Evolutionary conservation across 352 stramenopile species (phyloP), one percentile per base, ranked within the genome.

Genomic region (Globisporangium echinulatum): DNA sequence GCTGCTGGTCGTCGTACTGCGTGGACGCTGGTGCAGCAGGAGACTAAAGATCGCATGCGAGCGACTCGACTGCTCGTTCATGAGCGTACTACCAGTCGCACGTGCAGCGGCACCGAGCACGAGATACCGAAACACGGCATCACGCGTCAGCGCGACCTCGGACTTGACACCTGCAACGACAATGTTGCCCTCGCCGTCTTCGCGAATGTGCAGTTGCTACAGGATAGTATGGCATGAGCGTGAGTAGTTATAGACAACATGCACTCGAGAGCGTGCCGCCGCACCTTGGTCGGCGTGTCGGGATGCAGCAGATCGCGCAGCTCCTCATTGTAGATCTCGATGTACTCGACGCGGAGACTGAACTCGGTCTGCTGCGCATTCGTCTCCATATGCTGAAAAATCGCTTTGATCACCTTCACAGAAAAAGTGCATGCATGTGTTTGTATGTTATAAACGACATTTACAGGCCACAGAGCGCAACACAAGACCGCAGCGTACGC

Each of bases 311-410:
- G 73, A 66, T 99, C 96, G 4, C 91, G 82, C 9, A 99, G 79
- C 57, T 98, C 90, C 85, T 99, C 97, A 59, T 99, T 99, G 79
- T 99, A 99, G 58, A 99, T 97, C 83, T 99, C 97, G 50, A 99
- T 80, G 68, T 97, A 99, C 33, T 96, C 96, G 43, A 98, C 88
- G 14, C 89, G 78, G 13, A 99, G 70, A n/a, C 80, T 82, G 59
- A 94, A 94, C 54, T 97, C 86, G 33, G 78, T 66, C 8, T 43
- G 59, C 38, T 75, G 38, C 43, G 81, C 69, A 47, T 67, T 64
- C 13, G 71, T 61, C 7, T 85, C 62, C 37, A 94, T 75, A 56
- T 80, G 73, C 37, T 75, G 66, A 58, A 94, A 94, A 7, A 94
- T 77, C 40, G 82, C 72, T 17, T 81, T 87, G 48, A 94, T 76